A percentile compares a stretch with the other conserved stretches of the same genome.
phyloP scores from a whole-genome alignment of 2,329 filamentous ascomycete genomes.

The Penicillium aurantiogriseum region DNA sequence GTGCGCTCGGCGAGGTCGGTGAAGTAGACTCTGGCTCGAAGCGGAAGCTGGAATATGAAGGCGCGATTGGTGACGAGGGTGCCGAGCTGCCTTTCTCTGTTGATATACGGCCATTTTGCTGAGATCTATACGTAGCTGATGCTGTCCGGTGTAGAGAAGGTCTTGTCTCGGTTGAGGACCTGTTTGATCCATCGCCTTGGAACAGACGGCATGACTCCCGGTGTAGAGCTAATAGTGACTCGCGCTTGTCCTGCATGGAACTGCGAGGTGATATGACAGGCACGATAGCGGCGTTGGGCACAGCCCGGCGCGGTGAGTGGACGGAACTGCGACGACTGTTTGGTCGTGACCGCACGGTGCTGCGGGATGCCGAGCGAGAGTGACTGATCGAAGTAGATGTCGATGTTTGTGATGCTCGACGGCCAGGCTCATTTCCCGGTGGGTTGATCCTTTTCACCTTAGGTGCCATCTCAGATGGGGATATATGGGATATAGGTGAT shows the following conservation, averaged over 20 bases:
- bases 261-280: conserved; percentile 20
- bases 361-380: conserved; percentile 36
- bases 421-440: conserved; percentile 4
- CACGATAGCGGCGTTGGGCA: conserved; percentile 26
- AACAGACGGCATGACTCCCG: conserved; percentile 45
- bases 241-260: conserved; percentile 28
- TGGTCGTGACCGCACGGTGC: conserved; percentile 31
- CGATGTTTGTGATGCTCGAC: conserved; percentile 29
- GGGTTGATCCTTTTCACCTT: conserved; percentile 18
- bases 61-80: conserved; percentile 20
- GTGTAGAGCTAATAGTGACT: conserved; percentile 40
- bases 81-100: conserved; percentile 18
- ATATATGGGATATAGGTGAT: conserved; percentile 2
- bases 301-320: conserved; percentile 30
- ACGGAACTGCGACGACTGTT: conserved; percentile 31
- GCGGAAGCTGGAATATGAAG: conserved; percentile 16
- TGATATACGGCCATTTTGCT: conserved; percentile 12
- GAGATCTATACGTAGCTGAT: conserved; percentile 11
- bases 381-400: conserved; percentile 31
- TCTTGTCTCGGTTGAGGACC: conserved; percentile 2
- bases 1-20: neutral
- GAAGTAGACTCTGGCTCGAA: conserved; percentile 10
- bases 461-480: conserved; percentile 16
- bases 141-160: conserved; percentile 6
- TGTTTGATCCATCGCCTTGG: conserved; percentile 22